These are phyloP conservation scores for Mycena latifolia DNA, from an alignment of 768 basidiomycete genomes.

Conservation along the genomic window DNA sequence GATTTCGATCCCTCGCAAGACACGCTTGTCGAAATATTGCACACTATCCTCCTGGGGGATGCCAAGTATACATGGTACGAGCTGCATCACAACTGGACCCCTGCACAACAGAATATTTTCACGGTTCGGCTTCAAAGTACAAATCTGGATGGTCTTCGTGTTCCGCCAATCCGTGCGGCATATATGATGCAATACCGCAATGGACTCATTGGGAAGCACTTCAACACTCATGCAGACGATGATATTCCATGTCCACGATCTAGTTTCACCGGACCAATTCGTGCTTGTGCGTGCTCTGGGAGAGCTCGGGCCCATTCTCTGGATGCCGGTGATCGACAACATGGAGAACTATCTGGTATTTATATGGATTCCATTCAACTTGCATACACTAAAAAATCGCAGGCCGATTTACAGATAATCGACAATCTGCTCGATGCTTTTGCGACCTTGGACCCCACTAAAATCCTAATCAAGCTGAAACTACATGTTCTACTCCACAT, in stretches of 20 bases:
- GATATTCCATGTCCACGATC: slow-evolving; percentile 46
- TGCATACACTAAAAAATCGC: not conserved
- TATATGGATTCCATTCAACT: too few relatives aligned
- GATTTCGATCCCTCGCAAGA: slow-evolving; percentile 17
- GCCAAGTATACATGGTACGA: slow-evolving; percentile 54
- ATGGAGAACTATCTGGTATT: slow-evolving; percentile 44
- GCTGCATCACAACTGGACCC: slow-evolving; percentile 40
- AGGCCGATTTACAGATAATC: slow-evolving; percentile 40
- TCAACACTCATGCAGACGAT: slow-evolving; percentile 48
- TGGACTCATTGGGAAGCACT: slow-evolving; percentile 48
- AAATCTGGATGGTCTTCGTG: slow-evolving; percentile 31
- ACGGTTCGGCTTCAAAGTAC: slow-evolving; percentile 44
- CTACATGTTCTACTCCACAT: slow-evolving; percentile 49
- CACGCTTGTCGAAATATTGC: slow-evolving; percentile 48
- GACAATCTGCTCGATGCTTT: slow-evolving; percentile 53
- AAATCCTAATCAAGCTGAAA: slow-evolving; percentile 48
- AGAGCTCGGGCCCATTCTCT: slow-evolving; percentile 41
- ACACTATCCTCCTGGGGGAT: slow-evolving; percentile 51
- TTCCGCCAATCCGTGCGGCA: slow-evolving; percentile 39
- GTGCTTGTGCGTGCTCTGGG: slow-evolving; percentile 38
- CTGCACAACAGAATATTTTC: slow-evolving; percentile 36
- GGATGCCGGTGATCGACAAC: slow-evolving; percentile 47
- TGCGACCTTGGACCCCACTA: slow-evolving; percentile 46
- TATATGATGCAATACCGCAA: slow-evolving; percentile 42
- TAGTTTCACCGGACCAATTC: slow-evolving; percentile 36